Percentiles rank a stretch among this genome's conserved stretches.
Conservation (phyloP, 352 stramenopile genomes). For the Pythium chondricola region DNA sequence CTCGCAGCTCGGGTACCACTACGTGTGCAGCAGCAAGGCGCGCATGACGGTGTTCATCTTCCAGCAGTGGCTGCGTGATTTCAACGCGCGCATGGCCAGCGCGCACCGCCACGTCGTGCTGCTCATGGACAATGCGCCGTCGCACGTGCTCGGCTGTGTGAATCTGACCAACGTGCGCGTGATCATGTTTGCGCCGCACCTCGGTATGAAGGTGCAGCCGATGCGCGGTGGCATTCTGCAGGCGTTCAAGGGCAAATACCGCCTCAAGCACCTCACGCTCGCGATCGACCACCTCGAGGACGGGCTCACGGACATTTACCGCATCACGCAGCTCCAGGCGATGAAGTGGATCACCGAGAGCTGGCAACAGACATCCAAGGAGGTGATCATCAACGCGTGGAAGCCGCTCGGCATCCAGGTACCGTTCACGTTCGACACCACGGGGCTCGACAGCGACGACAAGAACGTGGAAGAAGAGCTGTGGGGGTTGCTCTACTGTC, state of each 20-base stretch:
- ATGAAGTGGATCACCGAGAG: slow-evolving; percentile 84
- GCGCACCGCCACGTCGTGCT: slow-evolving; percentile 78
- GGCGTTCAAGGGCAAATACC: slow-evolving; percentile 84
- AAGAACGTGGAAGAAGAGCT: slow-evolving; percentile 86
- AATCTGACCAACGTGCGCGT: slow-evolving; percentile 83
- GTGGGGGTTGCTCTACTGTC: slow-evolving; percentile 79
- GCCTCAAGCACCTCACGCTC: slow-evolving; percentile 77
- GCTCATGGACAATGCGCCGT: slow-evolving; percentile 83
- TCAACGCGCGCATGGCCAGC: slow-evolving; percentile 82
- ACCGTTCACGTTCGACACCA: slow-evolving; percentile 59
- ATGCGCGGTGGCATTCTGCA: slow-evolving; percentile 80
- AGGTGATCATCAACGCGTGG: slow-evolving; percentile 75
- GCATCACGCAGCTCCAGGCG: slow-evolving; percentile 78
- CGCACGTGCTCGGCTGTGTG: slow-evolving; percentile 73
- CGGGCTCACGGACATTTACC: slow-evolving; percentile 69
- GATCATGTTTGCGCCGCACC: slow-evolving; percentile 76
- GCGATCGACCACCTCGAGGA: slow-evolving; percentile 82
- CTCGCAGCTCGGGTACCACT: slow-evolving; percentile 80
- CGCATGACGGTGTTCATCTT: slow-evolving; percentile 89
- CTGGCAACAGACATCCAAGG: slow-evolving; percentile 74
- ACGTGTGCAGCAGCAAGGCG: slow-evolving; percentile 75
- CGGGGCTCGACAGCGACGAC: slow-evolving; percentile 43
- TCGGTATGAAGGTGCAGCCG: slow-evolving; percentile 83
- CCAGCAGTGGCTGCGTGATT: slow-evolving; percentile 82
- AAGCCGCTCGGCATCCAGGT: slow-evolving; percentile 61